Percentiles rank a stretch among this genome's conserved stretches.
Conservation (phyloP, 129 eudicot species). For the Chrysanthemum seticuspe region DNA sequence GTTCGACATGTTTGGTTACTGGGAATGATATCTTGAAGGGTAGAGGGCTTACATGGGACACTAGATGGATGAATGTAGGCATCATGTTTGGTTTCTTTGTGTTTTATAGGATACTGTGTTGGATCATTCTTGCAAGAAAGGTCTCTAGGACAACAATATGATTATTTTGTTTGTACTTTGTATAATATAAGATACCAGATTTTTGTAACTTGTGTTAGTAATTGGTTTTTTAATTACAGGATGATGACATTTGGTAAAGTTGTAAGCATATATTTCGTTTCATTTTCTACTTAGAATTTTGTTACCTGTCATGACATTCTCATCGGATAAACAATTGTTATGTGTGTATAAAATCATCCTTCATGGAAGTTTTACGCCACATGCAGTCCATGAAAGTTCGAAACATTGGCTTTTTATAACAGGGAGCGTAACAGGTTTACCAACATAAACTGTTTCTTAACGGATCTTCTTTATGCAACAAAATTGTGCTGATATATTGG, state of each 20-base stretch:
- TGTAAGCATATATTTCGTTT: not conserved
- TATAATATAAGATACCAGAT: not conserved
- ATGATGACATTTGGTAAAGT: not conserved
- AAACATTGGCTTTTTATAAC: too few species aligned
- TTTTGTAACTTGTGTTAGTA: not conserved
- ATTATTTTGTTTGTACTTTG: slow-evolving; percentile 12
- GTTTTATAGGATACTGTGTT: slow-evolving; percentile 81
- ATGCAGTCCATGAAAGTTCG: too few species aligned
- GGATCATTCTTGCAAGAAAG: slow-evolving; percentile 81
- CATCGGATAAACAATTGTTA: not conserved
- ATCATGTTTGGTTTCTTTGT: slow-evolving; percentile 88
- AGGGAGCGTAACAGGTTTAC: too few species aligned
- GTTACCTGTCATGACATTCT: not conserved
- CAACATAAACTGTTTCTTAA: too few species aligned
- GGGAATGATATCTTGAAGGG: slow-evolving; percentile 72
- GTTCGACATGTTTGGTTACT: slow-evolving; percentile 53
- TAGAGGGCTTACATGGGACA: slow-evolving; percentile 80
- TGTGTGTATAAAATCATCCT: not conserved
- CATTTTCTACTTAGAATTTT: not conserved
- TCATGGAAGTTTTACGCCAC: too few species aligned
- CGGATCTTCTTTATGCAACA: too few species aligned
- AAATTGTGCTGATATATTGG: not conserved
- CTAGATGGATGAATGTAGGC: slow-evolving; percentile 88
- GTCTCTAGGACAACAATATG: slow-evolving; percentile 76
- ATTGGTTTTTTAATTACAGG: not conserved